These are phyloP conservation scores for Phytophthora crassamura DNA, from an alignment of 352 stramenopile species.

Conservation along the genomic window DNA sequence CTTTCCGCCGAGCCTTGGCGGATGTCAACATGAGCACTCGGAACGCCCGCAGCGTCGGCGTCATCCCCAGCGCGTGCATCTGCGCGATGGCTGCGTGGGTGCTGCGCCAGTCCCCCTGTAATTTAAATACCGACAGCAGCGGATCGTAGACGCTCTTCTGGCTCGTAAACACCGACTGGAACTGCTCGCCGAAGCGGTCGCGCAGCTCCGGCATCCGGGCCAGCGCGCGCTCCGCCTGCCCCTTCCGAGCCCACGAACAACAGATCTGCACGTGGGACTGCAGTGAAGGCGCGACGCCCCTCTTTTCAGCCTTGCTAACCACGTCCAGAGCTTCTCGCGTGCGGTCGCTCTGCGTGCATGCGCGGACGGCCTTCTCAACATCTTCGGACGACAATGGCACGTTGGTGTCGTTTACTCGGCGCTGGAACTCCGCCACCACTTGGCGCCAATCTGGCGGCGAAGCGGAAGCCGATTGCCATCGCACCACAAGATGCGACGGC, in stretches of 20 bases:
- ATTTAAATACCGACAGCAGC: conserved; percentile 63
- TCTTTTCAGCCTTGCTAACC: conserved; percentile 43
- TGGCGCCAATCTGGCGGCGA: conserved; percentile 48
- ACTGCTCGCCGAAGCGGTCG: conserved; percentile 23
- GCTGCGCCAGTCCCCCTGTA: conserved; percentile 65
- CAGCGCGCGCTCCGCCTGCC: conserved; percentile 54
- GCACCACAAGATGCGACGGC: conserved; percentile 5
- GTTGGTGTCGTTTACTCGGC: conserved; percentile 26
- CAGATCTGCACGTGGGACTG: conserved; percentile 56
- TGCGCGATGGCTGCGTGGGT: conserved; percentile 63
- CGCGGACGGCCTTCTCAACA: conserved; percentile 40
- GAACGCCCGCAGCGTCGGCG: conserved; percentile 59
- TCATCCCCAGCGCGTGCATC: conserved; percentile 63
- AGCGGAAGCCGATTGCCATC: conserved; percentile 1
- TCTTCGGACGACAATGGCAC: conserved; percentile 25
- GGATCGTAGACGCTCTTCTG: conserved; percentile 50
- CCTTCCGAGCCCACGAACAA: conserved; percentile 54
- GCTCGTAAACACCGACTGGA: conserved; percentile 21
- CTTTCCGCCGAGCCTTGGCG: conserved; percentile 49
- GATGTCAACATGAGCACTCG: conserved; percentile 68
- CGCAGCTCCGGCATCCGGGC: conserved; percentile 41
- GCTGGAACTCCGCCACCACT: conserved; percentile 57
- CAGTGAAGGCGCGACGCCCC: conserved; percentile 44
- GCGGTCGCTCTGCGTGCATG: conserved; percentile 53
- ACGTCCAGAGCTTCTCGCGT: conserved; percentile 62